Evolutionary conservation across 768 basidiomycete species (phyloP).

Genomic region (Suillus ampliporus): DNA sequence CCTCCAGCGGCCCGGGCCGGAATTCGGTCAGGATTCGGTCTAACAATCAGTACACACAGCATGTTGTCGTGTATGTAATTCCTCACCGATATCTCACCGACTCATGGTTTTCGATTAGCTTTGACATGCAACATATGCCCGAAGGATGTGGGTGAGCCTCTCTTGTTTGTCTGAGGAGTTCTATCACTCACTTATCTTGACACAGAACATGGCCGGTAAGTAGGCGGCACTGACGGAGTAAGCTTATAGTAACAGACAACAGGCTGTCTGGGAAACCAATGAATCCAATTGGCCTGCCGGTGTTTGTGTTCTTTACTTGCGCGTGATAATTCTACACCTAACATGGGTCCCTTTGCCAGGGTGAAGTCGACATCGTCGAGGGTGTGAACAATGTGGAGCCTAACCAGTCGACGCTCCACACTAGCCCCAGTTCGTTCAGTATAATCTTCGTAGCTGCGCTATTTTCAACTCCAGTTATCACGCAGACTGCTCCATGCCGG

Average conservation of each 20-base stretch:
- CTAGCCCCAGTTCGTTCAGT: constrained; percentile 45
- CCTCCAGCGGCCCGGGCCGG: constrained; percentile 35
- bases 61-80: constrained; percentile 39
- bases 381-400: constrained; percentile 59
- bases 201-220: constrained; percentile 44
- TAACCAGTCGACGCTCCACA: constrained; percentile 63
- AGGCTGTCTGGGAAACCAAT: constrained; percentile 36
- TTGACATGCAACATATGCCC: constrained; percentile 44
- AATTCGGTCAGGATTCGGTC: constrained; percentile 43
- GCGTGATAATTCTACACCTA: neutral
- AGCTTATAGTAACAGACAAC: constrained; percentile 5
- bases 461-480: neutral
- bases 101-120: constrained; percentile 22
- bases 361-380: constrained; percentile 38
- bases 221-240: neutral
- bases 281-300: constrained; percentile 31
- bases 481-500: constrained; percentile 35
- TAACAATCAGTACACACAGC: constrained; percentile 36
- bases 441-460: neutral
- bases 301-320: constrained; percentile 19
- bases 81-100: neutral
- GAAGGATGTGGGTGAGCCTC: constrained; percentile 38
- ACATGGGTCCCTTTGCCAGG: constrained; percentile 22
- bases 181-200: constrained; percentile 4
- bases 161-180: neutral